A percentile compares a stretch with the other conserved stretches of the same genome.
Conservation (phyloP, 176 grass and related monocot species). For the Bolboschoenus planiculmis region DNA sequence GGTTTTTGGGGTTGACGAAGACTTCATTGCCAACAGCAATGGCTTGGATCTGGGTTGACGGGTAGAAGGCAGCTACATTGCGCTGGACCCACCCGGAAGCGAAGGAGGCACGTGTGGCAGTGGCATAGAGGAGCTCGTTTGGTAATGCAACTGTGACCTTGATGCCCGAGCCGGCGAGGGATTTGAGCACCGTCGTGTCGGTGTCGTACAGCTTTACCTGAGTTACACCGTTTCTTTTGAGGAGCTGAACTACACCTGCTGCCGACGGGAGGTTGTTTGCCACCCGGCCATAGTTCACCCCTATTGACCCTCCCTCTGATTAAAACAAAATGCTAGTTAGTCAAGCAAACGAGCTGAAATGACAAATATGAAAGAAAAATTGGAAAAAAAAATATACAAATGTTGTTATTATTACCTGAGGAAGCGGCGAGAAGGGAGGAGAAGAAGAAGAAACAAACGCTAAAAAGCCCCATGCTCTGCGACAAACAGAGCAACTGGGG, state of each 20-base stretch:
- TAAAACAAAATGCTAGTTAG: background rate
- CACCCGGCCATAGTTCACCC: slow-evolving; percentile 85
- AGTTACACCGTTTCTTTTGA: slow-evolving; percentile 57
- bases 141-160: slow-evolving; percentile 68
- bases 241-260: slow-evolving; percentile 57
- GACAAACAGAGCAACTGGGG: slow-evolving; percentile 27
- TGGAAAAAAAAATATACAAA: background rate
- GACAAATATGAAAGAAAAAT: background rate
- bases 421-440: background rate
- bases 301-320: slow-evolving; percentile 58
- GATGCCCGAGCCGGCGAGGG: slow-evolving; percentile 54
- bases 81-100: slow-evolving; percentile 63
- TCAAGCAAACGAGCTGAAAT: background rate
- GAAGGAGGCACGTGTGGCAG: slow-evolving; percentile 28
- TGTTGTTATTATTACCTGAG: slow-evolving; percentile 13
- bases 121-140: slow-evolving; percentile 54
- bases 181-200: slow-evolving; percentile 50
- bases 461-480: slow-evolving; percentile 30
- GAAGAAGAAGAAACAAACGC: slow-evolving; percentile 4
- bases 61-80: slow-evolving; percentile 68
- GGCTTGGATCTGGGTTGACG: slow-evolving; percentile 64
- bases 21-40: slow-evolving; percentile 89
- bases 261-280: slow-evolving; percentile 70
- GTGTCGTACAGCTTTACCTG: slow-evolving; percentile 92
- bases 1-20: slow-evolving; percentile 50